These are phyloP conservation scores for Brettanomyces naardenensis DNA, from an alignment of 805 yeast species.

Conservation along the genomic window DNA sequence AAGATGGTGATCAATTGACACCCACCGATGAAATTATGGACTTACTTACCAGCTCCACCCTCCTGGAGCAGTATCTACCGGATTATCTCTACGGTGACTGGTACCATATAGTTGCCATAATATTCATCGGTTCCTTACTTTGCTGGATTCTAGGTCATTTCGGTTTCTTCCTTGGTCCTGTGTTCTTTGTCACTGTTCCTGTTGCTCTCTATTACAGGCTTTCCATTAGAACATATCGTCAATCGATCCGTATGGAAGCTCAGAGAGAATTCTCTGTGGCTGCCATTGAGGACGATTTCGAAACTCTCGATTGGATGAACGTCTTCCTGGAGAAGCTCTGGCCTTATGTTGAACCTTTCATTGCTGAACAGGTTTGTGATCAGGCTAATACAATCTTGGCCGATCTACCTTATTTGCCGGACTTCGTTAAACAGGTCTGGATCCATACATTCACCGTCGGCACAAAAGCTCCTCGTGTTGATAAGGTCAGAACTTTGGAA, in stretches of 20 bases:
- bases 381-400: slow-evolving; percentile 82
- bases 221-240: slow-evolving; percentile 73
- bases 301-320: slow-evolving; percentile 94
- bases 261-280: slow-evolving; percentile 80
- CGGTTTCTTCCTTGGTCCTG: slow-evolving; percentile 70
- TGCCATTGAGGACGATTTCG: slow-evolving; percentile 80
- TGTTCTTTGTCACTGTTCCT: slow-evolving; percentile 61
- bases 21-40: slow-evolving; percentile 69
- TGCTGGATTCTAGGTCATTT: slow-evolving; percentile 79
- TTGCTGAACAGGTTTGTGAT: slow-evolving; percentile 77
- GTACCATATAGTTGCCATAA: slow-evolving; percentile 81
- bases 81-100: slow-evolving; percentile 84
- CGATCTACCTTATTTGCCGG: slow-evolving; percentile 69
- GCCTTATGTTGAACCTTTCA: slow-evolving; percentile 83
- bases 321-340: slow-evolving; percentile 85
- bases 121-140: slow-evolving; percentile 57
- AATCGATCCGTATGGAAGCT: slow-evolving; percentile 65
- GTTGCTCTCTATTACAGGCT: slow-evolving; percentile 71
- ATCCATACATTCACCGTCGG: slow-evolving; percentile 87
- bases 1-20: slow-evolving; percentile 54
- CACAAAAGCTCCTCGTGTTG: slow-evolving; percentile 91
- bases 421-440: slow-evolving; percentile 77
- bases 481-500: slow-evolving; percentile 79
- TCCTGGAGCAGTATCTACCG: slow-evolving; percentile 70
- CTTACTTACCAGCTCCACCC: slow-evolving; percentile 58